Percentiles rank a stretch among this genome's conserved stretches.
Conservation (phyloP, 2,329 filamentous ascomycete species). For the Alternaria dauci region DNA sequence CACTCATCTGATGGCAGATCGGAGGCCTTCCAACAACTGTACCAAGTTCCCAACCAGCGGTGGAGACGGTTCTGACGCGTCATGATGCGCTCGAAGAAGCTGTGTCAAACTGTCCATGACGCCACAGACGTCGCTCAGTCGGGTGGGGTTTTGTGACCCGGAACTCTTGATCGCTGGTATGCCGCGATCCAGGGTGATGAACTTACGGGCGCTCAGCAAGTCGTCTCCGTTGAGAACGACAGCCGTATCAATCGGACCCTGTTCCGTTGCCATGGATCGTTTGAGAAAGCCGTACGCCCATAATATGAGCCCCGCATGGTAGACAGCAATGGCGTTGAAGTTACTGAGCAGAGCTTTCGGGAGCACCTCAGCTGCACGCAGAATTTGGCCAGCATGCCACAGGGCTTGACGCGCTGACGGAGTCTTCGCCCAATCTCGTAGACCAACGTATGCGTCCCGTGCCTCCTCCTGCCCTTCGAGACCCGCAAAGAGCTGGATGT, state of each 20-base stretch:
- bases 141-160: constrained; percentile 31
- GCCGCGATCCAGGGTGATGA: constrained; percentile 65
- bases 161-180: constrained; percentile 57
- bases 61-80: constrained; percentile 52
- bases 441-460: constrained; percentile 63
- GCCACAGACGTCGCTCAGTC: constrained; percentile 64
- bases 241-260: constrained; percentile 39
- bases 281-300: constrained; percentile 72
- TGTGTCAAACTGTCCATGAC: constrained; percentile 68
- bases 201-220: constrained; percentile 63
- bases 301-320: constrained; percentile 72
- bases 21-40: constrained; percentile 68
- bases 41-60: constrained; percentile 74
- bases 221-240: constrained; percentile 66
- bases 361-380: constrained; percentile 67
- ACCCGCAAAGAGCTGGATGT: constrained; percentile 72
- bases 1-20: constrained; percentile 56
- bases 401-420: constrained; percentile 66
- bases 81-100: constrained; percentile 64
- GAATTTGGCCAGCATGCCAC: constrained; percentile 73
- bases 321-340: constrained; percentile 73
- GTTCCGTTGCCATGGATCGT: constrained; percentile 37
- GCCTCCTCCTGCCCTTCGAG: constrained; percentile 73
- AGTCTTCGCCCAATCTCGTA: constrained; percentile 67
- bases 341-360: constrained; percentile 65